phyloP scores from a whole-genome alignment of 1,284 basidiomycete species.

The Porodaedalea pini region DNA sequence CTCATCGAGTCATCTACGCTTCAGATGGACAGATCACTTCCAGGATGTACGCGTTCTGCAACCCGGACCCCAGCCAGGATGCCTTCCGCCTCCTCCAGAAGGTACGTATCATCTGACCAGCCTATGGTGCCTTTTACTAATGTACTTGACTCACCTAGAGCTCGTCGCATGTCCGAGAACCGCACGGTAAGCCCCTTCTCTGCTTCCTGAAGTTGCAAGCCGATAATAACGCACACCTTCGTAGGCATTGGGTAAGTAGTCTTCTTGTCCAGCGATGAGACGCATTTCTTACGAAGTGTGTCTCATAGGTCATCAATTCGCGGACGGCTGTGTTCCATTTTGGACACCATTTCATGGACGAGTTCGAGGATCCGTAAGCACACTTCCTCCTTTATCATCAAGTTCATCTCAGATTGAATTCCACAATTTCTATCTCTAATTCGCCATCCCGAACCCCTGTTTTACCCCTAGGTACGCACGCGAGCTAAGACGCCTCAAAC shows the following conservation, averaged over 20 bases:
- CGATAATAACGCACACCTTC: too few relatives aligned
- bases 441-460: neutral
- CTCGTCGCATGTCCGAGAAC: conserved; percentile 69
- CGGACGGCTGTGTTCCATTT: conserved; percentile 63
- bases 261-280: conserved; percentile 15
- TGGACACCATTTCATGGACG: conserved; percentile 48
- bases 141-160: conserved; percentile 37
- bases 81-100: conserved; percentile 56
- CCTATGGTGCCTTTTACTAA: neutral
- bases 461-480: conserved; percentile 45
- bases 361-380: conserved; percentile 61
- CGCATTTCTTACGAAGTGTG: neutral
- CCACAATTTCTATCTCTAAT: neutral
- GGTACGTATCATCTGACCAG: conserved; percentile 35
- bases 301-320: conserved; percentile 53
- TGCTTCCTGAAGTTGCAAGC: too few relatives aligned
- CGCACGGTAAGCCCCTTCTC: conserved; percentile 43
- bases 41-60: conserved; percentile 50
- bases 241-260: conserved; percentile 58
- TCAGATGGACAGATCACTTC: conserved; percentile 66
- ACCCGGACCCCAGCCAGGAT: conserved; percentile 63
- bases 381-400: conserved; percentile 1
- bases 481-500: conserved; percentile 50
- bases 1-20: neutral
- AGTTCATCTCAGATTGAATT: neutral